Evolutionary conservation across 169 alveolate genomes (phyloP), one percentile per base, ranked within the genome.

Genomic region (Plasmodium knowlesi): DNA sequence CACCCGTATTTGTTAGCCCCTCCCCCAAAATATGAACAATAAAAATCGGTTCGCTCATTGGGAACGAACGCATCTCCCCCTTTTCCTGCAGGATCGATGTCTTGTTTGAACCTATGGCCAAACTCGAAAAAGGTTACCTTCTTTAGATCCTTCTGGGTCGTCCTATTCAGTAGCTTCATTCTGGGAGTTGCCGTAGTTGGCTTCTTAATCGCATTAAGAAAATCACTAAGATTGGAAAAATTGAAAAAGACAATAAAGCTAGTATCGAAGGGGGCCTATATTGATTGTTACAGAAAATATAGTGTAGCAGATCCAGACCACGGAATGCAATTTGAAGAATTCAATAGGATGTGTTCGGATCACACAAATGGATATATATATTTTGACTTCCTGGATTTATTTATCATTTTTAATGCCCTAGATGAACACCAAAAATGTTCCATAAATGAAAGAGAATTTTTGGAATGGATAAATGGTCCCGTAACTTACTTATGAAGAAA

Each of bases 311-410:
- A 97, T 92, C 98, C 98, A 16, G 98, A 96, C 46, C 98, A 97
- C 70, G 99, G 99, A 61, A 97, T 97, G 98, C 99, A 97, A 92
- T 96, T 97, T 83, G 96, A 97, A 94, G 99, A 97, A 92, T 97
- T 97, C 86, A 97, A 97, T 84, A 88, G 98, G 46, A 96, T 97
- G 96, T 96, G 98, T 79, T 97, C 99, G 3, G 99, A 97, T 86
- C 97, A 95, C 89, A 97, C 99, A 3, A 96, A 96, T 34, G 99
- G 98, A 37, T 92, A 96, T 57, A 95, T 96, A 67, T 98, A 97
- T 83, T 97, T 97, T 94, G 98, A 96, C 92, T 96, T 97, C 19
- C 95, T 97, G n/a, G 99, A 97, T 71, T 93, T 97, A 34, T 97
- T 97, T 86, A 97, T 97, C 54, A 96, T 97, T 54, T 97, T 95